Base-by-base conservation (phyloP, 75 land plant genomes). In the Adiantum capillusveneris region DNA sequence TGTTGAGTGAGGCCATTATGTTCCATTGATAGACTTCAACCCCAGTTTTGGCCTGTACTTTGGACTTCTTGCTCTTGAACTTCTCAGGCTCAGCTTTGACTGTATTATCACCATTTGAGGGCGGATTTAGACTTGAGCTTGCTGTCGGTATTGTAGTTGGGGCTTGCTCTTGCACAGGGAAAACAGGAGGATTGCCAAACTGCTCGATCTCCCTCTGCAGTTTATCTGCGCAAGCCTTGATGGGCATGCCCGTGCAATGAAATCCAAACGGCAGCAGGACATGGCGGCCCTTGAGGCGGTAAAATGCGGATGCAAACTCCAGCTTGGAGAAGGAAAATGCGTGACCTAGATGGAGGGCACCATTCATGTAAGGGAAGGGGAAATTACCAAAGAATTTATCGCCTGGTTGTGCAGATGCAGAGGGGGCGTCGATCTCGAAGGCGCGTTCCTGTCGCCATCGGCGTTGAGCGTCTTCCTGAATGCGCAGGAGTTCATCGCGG, bases 171-270 rank as follows among this genome's bases (percentile, higher is more conserved):
- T 30, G 63, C 12, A 44, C 25, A 25, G 82, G 87, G 61, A 90
- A 90, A 17, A 69, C 64, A 0, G 91, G 91, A 14, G 91, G 96
- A 17, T 83, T 60, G 11, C 91, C 96, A 63, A 75, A 90, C 43
- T 64, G 42, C 21, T 66, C 43, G 43, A 83, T 81, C 65, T 90
- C 96, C 0, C 90, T 54, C 0, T 65, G 74, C 31, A 90, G 60
- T 56, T 90, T 90, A 56, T 90, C 91, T 55, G 90, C 91, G 28
- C 91, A 81, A 3, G 96, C 96, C 82, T 89, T 89, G 58, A 89
- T 89, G 12, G 95, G 95, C 95, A 89, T 89, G 14, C 91, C 96
- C 39, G 96, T 90, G 61, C 90, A 90, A 62, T 90, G 96, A 56
- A 90, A 86, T 1, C 48, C 90, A 68, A 90, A 84, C 11, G 96